phyloP scores from a whole-genome alignment of 106 monocot species.

The Ottelia alismoides region DNA sequence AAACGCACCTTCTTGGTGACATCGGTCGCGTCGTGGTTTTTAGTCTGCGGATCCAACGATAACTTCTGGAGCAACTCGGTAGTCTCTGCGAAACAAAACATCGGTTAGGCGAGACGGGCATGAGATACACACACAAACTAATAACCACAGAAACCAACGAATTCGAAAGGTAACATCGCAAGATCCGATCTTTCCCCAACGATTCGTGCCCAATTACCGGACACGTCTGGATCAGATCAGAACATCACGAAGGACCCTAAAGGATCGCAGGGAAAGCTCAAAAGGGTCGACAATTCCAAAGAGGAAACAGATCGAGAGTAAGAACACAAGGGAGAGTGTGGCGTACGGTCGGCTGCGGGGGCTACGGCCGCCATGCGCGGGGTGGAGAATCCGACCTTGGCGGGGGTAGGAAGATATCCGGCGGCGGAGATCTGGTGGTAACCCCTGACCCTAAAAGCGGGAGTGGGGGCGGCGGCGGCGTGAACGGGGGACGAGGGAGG shows the following conservation, averaged over 20 bases:
- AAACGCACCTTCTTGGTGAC: slow-evolving; percentile 41
- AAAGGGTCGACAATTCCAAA: too few relatives aligned
- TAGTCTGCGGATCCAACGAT: slow-evolving; percentile 44
- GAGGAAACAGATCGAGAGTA: too few relatives aligned
- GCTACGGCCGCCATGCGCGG: slow-evolving; percentile 19
- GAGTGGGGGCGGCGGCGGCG: too few relatives aligned
- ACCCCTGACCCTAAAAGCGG: too few relatives aligned
- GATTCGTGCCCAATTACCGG: neutral
- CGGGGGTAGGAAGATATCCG: too few relatives aligned
- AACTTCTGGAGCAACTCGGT: slow-evolving; percentile 54
- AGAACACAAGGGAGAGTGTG: too few relatives aligned
- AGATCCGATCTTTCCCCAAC: neutral
- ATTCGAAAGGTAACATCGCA: neutral
- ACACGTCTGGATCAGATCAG: neutral
- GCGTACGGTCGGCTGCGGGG: slow-evolving; percentile 16
- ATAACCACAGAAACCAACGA: neutral
- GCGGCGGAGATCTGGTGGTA: too few relatives aligned
- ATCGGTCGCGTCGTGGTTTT: slow-evolving; percentile 35
- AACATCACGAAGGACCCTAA: neutral
- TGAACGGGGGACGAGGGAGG: too few relatives aligned
- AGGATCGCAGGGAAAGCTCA: neutral
- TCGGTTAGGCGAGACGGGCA: neutral
- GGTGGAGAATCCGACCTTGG: neutral
- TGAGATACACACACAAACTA: neutral
- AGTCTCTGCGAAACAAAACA: slow-evolving; percentile 29